Percentiles rank a stretch among this genome's conserved stretches.
Evolutionary conservation across 768 basidiomycete genomes (phyloP).

Genomic region (Brasilioporus rufonigricans): DNA sequence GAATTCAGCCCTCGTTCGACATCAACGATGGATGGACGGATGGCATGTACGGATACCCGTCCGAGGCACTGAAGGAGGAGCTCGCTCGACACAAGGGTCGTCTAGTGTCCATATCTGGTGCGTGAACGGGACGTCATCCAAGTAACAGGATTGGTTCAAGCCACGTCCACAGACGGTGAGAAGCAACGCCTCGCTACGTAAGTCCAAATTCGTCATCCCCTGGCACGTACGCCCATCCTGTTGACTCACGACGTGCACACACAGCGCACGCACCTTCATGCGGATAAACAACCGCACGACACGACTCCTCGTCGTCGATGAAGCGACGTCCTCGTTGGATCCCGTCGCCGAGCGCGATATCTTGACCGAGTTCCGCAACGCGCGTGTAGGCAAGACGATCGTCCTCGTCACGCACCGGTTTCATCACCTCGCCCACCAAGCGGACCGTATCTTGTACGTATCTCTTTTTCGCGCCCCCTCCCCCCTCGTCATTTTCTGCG

Average conservation of each 20-base stretch:
- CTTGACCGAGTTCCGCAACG: slow-evolving; percentile 37
- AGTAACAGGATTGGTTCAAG: background rate
- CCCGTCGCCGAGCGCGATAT: slow-evolving; percentile 51
- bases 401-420: slow-evolving; percentile 59
- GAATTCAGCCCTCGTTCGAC: slow-evolving; percentile 26
- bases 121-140: background rate
- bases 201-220: no score
- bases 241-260: no score
- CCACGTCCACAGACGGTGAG: slow-evolving; percentile 37
- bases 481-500: background rate
- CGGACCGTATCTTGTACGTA: slow-evolving; percentile 52
- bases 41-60: slow-evolving; percentile 19
- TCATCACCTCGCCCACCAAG: slow-evolving; percentile 45
- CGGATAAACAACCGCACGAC: slow-evolving; percentile 32
- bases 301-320: slow-evolving; percentile 53
- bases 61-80: slow-evolving; percentile 18
- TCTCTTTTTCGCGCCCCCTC: no score
- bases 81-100: slow-evolving; percentile 23
- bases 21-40: slow-evolving; percentile 20
- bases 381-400: slow-evolving; percentile 48
- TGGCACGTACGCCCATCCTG: no score
- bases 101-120: slow-evolving; percentile 24
- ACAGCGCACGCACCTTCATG: slow-evolving; percentile 48
- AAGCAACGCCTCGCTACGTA: slow-evolving; percentile 50
- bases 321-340: slow-evolving; percentile 58